Conservation (phyloP, 2,329 filamentous ascomycete species). For the Berkeleyomyces rouxiae region DNA sequence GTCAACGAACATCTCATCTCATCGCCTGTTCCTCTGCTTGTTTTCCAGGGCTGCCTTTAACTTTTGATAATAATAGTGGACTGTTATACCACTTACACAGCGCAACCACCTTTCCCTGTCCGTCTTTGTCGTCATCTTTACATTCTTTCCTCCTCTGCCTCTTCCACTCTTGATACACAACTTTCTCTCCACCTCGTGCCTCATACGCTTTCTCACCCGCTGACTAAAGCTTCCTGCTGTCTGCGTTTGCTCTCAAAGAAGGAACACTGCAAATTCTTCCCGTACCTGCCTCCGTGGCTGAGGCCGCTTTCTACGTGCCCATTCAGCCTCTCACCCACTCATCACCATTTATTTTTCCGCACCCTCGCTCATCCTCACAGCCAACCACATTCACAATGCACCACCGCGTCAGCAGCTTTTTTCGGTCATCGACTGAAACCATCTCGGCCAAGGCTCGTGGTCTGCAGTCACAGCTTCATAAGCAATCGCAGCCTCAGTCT, state of each 20-base stretch:
- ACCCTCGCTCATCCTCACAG: not conserved
- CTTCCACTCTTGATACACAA: not conserved
- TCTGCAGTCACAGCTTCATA: conserved; percentile 7
- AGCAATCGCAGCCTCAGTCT: conserved; percentile 13
- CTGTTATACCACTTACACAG: not conserved
- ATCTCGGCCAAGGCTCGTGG: conserved; percentile 19
- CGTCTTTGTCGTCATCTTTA: not conserved
- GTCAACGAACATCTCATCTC: not conserved
- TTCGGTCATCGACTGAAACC: conserved; percentile 38
- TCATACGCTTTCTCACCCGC: not conserved
- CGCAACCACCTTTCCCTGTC: not conserved
- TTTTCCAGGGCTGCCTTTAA: not conserved
- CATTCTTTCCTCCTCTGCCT: not conserved
- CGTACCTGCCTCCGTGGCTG: too few species aligned
- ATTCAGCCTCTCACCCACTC: not conserved
- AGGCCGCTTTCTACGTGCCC: too few species aligned
- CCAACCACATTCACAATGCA: conserved; percentile 29
- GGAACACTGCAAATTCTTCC: not conserved
- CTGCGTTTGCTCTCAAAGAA: not conserved
- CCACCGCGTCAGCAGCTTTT: conserved; percentile 40
- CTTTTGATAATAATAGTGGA: not conserved
- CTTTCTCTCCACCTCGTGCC: not conserved
- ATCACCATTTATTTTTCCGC: not conserved
- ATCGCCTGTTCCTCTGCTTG: not conserved
- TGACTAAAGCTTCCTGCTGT: not conserved